phyloP scores from a whole-genome alignment of 306 rosid species.

The Herpetospermum pedunculosum region DNA sequence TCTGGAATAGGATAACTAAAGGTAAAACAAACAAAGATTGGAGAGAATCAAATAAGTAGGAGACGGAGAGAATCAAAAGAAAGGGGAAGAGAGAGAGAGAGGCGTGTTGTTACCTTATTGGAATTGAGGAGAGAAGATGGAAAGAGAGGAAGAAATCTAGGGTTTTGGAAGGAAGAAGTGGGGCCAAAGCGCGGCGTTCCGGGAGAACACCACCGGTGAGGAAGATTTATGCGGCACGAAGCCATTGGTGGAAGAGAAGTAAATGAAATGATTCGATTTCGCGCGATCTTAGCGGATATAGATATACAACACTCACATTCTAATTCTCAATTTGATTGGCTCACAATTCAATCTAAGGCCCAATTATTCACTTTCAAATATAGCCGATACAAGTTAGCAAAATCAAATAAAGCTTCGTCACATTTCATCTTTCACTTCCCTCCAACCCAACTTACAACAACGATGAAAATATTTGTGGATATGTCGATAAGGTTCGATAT shows the following conservation, averaged over 20 bases:
- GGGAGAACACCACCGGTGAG: slow-evolving; percentile 23
- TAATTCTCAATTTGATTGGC: no score
- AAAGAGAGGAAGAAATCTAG: slow-evolving; percentile 1
- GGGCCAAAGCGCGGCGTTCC: slow-evolving; percentile 20
- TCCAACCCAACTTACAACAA: no score
- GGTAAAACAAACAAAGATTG: background rate
- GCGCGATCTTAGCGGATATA: background rate
- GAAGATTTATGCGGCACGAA: slow-evolving; percentile 17
- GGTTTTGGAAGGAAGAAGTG: slow-evolving; percentile 15
- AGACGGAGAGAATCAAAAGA: background rate
- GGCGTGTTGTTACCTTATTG: slow-evolving; percentile 3
- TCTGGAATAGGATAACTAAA: slow-evolving; percentile 34
- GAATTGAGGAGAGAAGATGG: slow-evolving; percentile 10
- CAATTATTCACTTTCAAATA: no score
- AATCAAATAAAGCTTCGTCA: no score
- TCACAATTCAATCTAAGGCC: no score
- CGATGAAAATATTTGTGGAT: no score
- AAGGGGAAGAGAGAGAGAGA: background rate
- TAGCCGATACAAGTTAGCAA: no score
- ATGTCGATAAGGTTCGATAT: no score
- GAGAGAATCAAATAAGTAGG: background rate
- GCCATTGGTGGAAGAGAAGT: background rate
- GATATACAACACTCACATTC: no score
- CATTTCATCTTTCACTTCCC: no score
- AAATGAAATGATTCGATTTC: background rate